Evolutionary conservation across 192 early-diverging fungal genomes (phyloP), one percentile per base, ranked within the genome.

Genomic region (Coemansia sp.): DNA sequence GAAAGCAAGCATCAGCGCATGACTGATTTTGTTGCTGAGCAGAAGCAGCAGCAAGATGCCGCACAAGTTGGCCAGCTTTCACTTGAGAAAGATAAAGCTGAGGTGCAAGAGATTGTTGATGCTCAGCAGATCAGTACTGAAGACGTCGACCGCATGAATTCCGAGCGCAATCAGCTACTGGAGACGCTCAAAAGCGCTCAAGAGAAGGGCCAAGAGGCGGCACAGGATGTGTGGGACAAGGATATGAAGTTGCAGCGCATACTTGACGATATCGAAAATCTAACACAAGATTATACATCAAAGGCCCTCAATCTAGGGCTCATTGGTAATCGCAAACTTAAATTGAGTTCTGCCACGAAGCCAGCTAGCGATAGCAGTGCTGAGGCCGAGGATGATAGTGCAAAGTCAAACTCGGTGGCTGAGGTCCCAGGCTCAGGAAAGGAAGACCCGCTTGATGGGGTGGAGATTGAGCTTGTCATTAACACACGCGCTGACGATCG

Each of bases 131-230:
- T 93, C 31, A 87, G 85, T 25, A 86, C 89, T 34, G 86, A 87
- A 27, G 91, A 93, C 74, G 86, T 92, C 25, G 91, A 93, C 59
- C 82, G 90, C 21, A 93, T 93, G 90, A 88, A 83, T 52, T 82
- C 85, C 26, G 91, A 93, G 72, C 78, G 86, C 31, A 89, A 90
- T 54, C 85, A 87, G 73, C 78, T 93, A 7, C 53, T 73, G 19
- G 76, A 83, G 47, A 77, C 74, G 5, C 75, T 90, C 34, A 73
- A 85, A 52, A 62, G 49, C 4, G 58, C 85, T 14, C 80, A 85
- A 34, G 67, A 50, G 8, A 86, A 89, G 64, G 62, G 77, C 24
- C 83, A 89, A 51, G 88, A 89, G 52, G 69, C 76, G 4, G 71
- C 73, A 67, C 83, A 88, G 54, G 65, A 27, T 7, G 69, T 86